Evolutionary conservation across 179 eudicot species (phyloP).

Genomic region (Silene vulgaris): DNA sequence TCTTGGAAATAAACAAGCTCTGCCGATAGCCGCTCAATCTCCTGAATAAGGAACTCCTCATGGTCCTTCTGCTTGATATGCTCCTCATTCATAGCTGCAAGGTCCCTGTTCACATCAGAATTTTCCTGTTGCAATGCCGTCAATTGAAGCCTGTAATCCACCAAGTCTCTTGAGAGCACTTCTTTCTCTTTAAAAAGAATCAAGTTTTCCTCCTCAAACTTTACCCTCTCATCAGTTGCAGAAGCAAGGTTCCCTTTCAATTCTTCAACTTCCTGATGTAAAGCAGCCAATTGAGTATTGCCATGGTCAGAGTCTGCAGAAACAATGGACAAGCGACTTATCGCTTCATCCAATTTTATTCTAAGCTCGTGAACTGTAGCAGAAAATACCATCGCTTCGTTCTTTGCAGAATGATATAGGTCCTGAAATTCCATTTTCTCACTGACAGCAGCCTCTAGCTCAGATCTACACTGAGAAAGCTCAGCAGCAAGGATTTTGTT

Average conservation of each 20-base stretch:
- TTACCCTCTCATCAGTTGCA: slow-evolving; percentile 26
- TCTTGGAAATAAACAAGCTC: slow-evolving; percentile 32
- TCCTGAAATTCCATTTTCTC: slow-evolving; percentile 48
- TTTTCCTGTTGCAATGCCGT: slow-evolving; percentile 39
- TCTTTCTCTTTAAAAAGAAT: slow-evolving; percentile 29
- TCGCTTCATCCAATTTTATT: slow-evolving; percentile 43
- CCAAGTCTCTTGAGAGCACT: slow-evolving; percentile 36
- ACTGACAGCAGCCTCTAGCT: slow-evolving; percentile 41
- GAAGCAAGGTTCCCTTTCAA: slow-evolving; percentile 32
- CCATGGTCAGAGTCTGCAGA: slow-evolving; percentile 43
- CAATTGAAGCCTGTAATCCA: slow-evolving; percentile 34
- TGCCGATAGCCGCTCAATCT: slow-evolving; percentile 32
- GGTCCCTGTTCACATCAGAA: slow-evolving; percentile 27
- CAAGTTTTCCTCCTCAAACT: slow-evolving; percentile 30
- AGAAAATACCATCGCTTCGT: slow-evolving; percentile 42
- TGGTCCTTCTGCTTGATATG: slow-evolving; percentile 28
- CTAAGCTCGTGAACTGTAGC: slow-evolving; percentile 49
- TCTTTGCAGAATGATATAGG: slow-evolving; percentile 38
- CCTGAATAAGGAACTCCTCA: slow-evolving; percentile 28
- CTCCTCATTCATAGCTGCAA: slow-evolving; percentile 25
- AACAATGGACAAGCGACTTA: slow-evolving; percentile 35
- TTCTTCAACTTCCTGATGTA: slow-evolving; percentile 35
- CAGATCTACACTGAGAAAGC: slow-evolving; percentile 55
- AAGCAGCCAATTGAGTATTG: slow-evolving; percentile 34
- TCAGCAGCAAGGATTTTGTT: slow-evolving; percentile 49